Evolutionary conservation across 179 eudicot genomes (phyloP).

Genomic region (Beta macrorhiza): DNA sequence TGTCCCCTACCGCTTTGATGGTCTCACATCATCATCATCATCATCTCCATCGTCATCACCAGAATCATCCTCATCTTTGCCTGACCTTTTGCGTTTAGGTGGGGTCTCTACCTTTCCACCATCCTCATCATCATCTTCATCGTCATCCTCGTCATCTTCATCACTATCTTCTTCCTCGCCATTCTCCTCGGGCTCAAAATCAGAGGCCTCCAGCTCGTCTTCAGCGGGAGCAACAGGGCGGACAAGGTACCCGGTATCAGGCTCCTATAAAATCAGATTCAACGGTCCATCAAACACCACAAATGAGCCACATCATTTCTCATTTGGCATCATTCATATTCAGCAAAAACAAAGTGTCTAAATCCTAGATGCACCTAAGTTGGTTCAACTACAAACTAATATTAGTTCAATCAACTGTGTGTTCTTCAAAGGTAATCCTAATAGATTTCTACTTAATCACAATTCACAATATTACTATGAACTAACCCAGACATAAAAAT

Average conservation of each 20-base stretch:
- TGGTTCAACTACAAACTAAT: too few species aligned
- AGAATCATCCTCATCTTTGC: constrained; percentile 51
- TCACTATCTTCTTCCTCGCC: constrained; percentile 60
- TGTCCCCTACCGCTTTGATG: constrained; percentile 58
- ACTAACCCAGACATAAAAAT: too few species aligned
- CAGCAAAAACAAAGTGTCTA: too few species aligned
- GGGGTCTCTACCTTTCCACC: constrained; percentile 56
- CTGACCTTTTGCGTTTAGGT: constrained; percentile 68
- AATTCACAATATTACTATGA: too few species aligned
- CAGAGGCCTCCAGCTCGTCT: constrained; percentile 82
- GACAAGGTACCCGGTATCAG: constrained; percentile 76
- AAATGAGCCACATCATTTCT: background rate
- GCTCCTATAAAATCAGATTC: constrained; percentile 39
- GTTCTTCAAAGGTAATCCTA: too few species aligned
- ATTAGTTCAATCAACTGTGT: too few species aligned
- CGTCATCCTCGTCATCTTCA: constrained; percentile 36
- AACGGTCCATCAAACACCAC: background rate
- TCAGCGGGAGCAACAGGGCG: constrained; percentile 74
- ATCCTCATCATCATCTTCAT: constrained; percentile 32
- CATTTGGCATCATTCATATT: background rate
- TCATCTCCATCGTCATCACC: constrained; percentile 56
- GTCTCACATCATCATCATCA: constrained; percentile 82
- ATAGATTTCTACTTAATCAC: too few species aligned
- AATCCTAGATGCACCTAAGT: too few species aligned
- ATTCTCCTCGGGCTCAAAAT: constrained; percentile 75